A percentile compares a stretch with the other conserved stretches of the same genome.
phyloP scores from a whole-genome alignment of 208 protist species.

The Histomonas meleagridis region DNA sequence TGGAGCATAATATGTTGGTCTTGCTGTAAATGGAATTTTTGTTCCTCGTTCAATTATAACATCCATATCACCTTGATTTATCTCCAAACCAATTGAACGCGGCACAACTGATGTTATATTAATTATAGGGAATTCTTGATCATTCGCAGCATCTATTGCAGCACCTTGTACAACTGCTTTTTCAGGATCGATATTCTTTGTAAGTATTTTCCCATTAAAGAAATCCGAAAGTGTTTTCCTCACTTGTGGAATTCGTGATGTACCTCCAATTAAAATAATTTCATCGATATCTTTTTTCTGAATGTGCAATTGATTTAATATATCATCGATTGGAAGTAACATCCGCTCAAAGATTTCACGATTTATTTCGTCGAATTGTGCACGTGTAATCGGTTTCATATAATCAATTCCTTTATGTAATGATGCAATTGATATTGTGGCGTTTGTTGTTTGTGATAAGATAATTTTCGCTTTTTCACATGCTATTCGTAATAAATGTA shows the following conservation, averaged over 20 bases:
- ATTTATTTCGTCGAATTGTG: slow-evolving; percentile 83
- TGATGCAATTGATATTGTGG: slow-evolving; percentile 72
- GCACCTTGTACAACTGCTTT: slow-evolving; percentile 97
- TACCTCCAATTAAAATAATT: slow-evolving; percentile 84
- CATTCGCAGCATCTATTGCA: slow-evolving; percentile 76
- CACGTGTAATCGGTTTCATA: slow-evolving; percentile 61
- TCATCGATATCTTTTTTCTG: slow-evolving; percentile 81
- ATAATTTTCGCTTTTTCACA: slow-evolving; percentile 76
- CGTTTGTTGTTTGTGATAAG: slow-evolving; percentile 57
- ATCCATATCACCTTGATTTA: slow-evolving; percentile 8
- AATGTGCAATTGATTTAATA: slow-evolving; percentile 75
- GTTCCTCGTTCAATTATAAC: slow-evolving; percentile 47
- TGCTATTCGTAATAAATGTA: slow-evolving; percentile 65
- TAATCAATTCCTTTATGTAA: slow-evolving; percentile 75
- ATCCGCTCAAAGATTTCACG: slow-evolving; percentile 83
- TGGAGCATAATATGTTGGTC: slow-evolving; percentile 44
- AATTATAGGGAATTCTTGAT: not conserved
- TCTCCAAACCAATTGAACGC: slow-evolving; percentile 48
- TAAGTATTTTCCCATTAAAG: slow-evolving; percentile 76
- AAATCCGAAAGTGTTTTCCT: too few relatives aligned
- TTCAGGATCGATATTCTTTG: slow-evolving; percentile 93
- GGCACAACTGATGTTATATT: not conserved
- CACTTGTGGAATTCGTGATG: slow-evolving; percentile 85
- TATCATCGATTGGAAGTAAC: slow-evolving; percentile 73
- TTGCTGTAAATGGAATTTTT: slow-evolving; percentile 40